Conservation (phyloP, 345 rosid species). For the Euphorbia lathyris region DNA sequence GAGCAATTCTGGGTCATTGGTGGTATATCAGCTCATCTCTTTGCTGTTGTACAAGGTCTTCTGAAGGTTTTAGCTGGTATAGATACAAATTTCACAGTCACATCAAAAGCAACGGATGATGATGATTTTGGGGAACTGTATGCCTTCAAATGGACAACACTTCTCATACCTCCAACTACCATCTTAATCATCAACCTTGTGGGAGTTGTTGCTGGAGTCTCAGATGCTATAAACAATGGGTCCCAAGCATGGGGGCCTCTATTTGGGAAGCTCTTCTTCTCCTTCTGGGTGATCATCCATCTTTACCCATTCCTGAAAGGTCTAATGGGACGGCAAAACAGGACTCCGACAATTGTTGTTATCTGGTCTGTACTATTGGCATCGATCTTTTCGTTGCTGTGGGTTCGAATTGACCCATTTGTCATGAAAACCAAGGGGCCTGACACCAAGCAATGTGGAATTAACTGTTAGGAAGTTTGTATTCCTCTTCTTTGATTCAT, state of each 20-base stretch:
- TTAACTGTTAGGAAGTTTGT: conserved; percentile 61
- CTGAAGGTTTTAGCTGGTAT: conserved; percentile 84
- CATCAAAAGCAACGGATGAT: conserved; percentile 81
- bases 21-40: conserved; percentile 91
- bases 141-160: conserved; percentile 90
- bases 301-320: conserved; percentile 99
- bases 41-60: conserved; percentile 87
- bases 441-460: conserved; percentile 69
- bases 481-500: conserved; percentile 21
- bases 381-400: conserved; percentile 91
- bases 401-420: conserved; percentile 92
- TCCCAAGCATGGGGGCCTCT: conserved; percentile 91
- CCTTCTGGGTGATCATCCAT: conserved; percentile 94
- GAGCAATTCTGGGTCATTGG: conserved; percentile 99
- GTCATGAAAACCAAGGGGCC: conserved; percentile 95
- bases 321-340: conserved; percentile 91
- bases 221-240: conserved; percentile 92
- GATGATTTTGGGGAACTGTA: conserved; percentile 89
- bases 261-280: conserved; percentile 90
- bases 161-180: conserved; percentile 93
- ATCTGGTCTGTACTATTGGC: conserved; percentile 94
- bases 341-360: conserved; percentile 94
- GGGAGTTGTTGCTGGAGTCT: conserved; percentile 91
- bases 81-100: conserved; percentile 95
- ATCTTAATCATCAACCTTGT: conserved; percentile 85